Conservation (phyloP, 2,329 filamentous ascomycete genomes). For the Fusarium tricinctum region DNA sequence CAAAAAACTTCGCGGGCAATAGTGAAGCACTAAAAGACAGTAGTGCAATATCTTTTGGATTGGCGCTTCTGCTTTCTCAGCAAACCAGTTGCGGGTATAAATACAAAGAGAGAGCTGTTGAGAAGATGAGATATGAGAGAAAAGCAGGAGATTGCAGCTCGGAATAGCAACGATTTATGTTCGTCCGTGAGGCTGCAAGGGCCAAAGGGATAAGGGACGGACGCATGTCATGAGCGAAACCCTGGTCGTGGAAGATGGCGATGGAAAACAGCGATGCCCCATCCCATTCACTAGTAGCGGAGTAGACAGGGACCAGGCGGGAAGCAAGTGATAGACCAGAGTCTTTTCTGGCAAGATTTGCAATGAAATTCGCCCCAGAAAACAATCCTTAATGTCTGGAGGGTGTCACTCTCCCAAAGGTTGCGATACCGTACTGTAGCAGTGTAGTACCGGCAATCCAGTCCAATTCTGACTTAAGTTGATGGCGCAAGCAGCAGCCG, state of each 20-base stretch:
- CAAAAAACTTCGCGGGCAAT: constrained; percentile 42
- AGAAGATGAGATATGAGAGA: constrained; percentile 16
- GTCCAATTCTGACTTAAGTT: constrained; percentile 30
- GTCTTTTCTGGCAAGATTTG: constrained; percentile 51
- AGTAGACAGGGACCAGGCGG: constrained; percentile 50
- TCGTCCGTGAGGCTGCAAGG: constrained; percentile 51
- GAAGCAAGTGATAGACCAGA: constrained; percentile 48
- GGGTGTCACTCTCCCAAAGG: constrained; percentile 42
- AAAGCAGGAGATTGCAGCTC: constrained; percentile 36
- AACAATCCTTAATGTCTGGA: constrained; percentile 37
- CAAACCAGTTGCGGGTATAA: constrained; percentile 44
- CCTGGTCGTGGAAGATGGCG: constrained; percentile 43
- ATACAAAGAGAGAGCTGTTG: constrained; percentile 18
- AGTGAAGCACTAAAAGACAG: constrained; percentile 48
- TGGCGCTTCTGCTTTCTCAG: constrained; percentile 39
- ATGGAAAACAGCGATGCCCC: constrained; percentile 45
- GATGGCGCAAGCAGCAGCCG: constrained; percentile 46
- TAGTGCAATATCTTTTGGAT: constrained; percentile 45
- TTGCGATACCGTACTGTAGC: constrained; percentile 24
- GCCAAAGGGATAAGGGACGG: constrained; percentile 40
- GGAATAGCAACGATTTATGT: constrained; percentile 51
- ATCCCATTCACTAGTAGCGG: constrained; percentile 47
- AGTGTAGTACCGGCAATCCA: background rate
- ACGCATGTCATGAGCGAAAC: constrained; percentile 49
- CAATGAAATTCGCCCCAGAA: constrained; percentile 48